These are phyloP conservation scores for Lyophyllum decastes DNA, from an alignment of 768 basidiomycete species.

Conservation along the genomic window DNA sequence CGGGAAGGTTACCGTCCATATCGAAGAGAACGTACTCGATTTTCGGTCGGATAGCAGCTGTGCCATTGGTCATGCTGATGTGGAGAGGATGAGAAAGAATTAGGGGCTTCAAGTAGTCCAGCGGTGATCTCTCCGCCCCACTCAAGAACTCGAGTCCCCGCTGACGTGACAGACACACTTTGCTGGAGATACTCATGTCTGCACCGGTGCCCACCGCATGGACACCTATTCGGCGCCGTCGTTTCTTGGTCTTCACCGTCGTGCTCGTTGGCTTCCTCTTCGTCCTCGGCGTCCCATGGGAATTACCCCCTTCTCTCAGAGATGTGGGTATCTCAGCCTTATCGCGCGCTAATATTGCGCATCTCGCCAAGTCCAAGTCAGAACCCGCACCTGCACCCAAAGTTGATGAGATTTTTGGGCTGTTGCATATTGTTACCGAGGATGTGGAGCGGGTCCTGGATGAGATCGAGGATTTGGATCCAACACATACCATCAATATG, in stretches of 20 bases:
- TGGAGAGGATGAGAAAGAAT: background rate
- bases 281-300: conserved; percentile 46
- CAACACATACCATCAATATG: conserved; percentile 48
- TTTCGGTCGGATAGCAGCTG: conserved; percentile 20
- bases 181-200: conserved; percentile 16
- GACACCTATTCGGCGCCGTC: conserved; percentile 41
- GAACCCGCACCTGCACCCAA: conserved; percentile 18
- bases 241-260: conserved; percentile 41
- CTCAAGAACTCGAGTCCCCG: background rate
- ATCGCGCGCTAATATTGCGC: conserved; percentile 41
- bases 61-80: conserved; percentile 8
- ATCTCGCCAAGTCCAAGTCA: conserved; percentile 33
- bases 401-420: conserved; percentile 67
- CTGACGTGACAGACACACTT: conserved; percentile 1
- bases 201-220: conserved; percentile 15
- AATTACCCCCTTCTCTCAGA: conserved; percentile 35
- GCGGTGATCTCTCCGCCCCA: background rate
- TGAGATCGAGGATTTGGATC: conserved; percentile 42
- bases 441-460: conserved; percentile 41
- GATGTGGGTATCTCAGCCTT: conserved; percentile 31
- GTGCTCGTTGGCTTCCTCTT: conserved; percentile 38
- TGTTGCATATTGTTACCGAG: conserved; percentile 66
- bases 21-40: conserved; percentile 73
- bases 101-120: background rate
- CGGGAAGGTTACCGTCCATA: conserved; percentile 56